These are phyloP conservation scores for Calonectria montana DNA, from an alignment of 2,329 filamentous ascomycete species.

Conservation along the genomic window DNA sequence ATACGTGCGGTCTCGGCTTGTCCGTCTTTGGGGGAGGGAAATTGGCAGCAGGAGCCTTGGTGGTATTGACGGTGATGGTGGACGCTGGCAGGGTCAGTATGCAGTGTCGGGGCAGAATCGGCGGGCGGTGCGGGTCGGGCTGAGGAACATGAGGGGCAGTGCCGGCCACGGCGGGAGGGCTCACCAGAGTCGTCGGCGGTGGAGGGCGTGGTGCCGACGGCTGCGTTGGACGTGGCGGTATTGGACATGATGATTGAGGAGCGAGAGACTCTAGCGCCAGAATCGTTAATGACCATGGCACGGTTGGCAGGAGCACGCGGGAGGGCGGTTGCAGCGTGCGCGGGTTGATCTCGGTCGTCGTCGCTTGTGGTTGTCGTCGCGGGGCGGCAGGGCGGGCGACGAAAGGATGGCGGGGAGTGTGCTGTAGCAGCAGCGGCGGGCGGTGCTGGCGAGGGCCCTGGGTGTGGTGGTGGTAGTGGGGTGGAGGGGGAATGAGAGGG, in stretches of 20 bases:
- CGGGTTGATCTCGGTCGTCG: conserved; percentile 29
- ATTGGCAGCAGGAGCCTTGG: conserved; percentile 52
- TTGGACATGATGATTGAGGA: conserved; percentile 52
- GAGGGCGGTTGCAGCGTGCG: conserved; percentile 23
- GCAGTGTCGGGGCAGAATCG: conserved; percentile 35
- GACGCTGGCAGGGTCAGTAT: conserved; percentile 55
- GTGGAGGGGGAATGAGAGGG: conserved; percentile 29
- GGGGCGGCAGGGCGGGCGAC: conserved; percentile 39
- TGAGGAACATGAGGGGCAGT: conserved; percentile 50
- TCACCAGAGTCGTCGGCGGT: conserved; percentile 56
- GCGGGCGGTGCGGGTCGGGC: conserved; percentile 35
- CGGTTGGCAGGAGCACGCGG: background rate
- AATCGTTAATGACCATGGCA: conserved; percentile 56
- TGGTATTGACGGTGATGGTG: conserved; percentile 64
- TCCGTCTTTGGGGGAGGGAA: conserved; percentile 94
- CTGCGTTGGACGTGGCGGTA: conserved; percentile 45
- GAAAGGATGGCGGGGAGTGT: conserved; percentile 38
- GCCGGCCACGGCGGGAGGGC: conserved; percentile 43
- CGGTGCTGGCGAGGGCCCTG: conserved; percentile 27
- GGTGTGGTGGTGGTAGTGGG: conserved; percentile 38
- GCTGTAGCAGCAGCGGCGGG: conserved; percentile 11
- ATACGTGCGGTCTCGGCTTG: conserved; percentile 95
- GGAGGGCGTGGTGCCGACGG: conserved; percentile 42
- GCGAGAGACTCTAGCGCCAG: conserved; percentile 50
- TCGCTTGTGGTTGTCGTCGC: conserved; percentile 43